Conservation (phyloP, 305 asterid species). For the Fraxinus angustifolia region DNA sequence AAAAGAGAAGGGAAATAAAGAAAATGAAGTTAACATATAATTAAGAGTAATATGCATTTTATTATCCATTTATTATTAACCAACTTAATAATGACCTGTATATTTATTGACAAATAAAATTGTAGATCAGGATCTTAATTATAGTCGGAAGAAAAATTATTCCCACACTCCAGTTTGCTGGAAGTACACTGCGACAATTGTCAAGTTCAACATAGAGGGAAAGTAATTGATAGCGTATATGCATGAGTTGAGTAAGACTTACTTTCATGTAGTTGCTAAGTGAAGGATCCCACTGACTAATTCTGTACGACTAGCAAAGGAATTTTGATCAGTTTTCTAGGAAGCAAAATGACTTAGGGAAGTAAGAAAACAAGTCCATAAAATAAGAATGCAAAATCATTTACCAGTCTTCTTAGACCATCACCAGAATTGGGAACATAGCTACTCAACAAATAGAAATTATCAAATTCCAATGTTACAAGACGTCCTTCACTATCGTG, state of each 20-base stretch:
- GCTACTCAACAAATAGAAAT: conserved; percentile 60
- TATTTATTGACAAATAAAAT: background rate
- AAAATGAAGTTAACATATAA: background rate
- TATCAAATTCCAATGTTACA: conserved; percentile 73
- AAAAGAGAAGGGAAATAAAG: background rate
- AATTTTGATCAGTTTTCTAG: conserved; percentile 13
- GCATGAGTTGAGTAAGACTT: conserved; percentile 28
- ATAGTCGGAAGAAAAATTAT: background rate
- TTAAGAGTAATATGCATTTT: background rate
- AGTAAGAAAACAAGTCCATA: background rate
- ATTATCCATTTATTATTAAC: background rate
- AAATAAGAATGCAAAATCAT: conserved; percentile 10
- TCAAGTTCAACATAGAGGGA: background rate
- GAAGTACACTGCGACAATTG: background rate
- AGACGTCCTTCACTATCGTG: conserved; percentile 96
- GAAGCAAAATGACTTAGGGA: background rate
- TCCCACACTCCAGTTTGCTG: background rate
- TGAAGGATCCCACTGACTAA: conserved; percentile 77
- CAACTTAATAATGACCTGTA: background rate
- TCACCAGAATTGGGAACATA: conserved; percentile 97
- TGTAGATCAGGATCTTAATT: background rate
- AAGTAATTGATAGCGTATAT: background rate
- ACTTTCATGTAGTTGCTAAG: conserved; percentile 85
- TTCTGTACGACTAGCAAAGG: conserved; percentile 66
- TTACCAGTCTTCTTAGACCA: conserved; percentile 87